Conservation (phyloP, 2,329 filamentous ascomycete genomes). For the Cryphonectria naterciae region DNA sequence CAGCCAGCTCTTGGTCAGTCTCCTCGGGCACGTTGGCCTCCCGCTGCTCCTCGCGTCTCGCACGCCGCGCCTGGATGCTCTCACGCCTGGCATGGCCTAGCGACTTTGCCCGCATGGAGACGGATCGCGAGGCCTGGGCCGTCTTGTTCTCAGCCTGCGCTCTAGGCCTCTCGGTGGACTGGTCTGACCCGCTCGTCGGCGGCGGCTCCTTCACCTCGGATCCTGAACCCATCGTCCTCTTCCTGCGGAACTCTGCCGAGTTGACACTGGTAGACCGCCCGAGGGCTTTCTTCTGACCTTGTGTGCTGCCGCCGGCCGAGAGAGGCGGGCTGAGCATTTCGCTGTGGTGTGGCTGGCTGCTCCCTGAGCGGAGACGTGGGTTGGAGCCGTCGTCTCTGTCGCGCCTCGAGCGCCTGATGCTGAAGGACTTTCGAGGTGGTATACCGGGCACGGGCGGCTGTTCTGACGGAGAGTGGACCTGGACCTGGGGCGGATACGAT, state of each 20-base stretch:
- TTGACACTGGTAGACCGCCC: slow-evolving; percentile 91
- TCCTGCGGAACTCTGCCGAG: slow-evolving; percentile 77
- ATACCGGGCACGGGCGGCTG: slow-evolving; percentile 51
- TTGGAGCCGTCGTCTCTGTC: slow-evolving; percentile 56
- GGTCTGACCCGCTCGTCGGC: slow-evolving; percentile 78
- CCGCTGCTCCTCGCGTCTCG: slow-evolving; percentile 66
- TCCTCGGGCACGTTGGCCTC: slow-evolving; percentile 66
- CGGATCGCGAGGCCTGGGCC: slow-evolving; percentile 58
- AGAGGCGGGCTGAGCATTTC: slow-evolving; percentile 77
- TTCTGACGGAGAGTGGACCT: slow-evolving; percentile 78
- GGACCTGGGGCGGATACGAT: slow-evolving; percentile 73
- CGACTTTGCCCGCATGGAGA: slow-evolving; percentile 79
- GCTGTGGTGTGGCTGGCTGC: slow-evolving; percentile 72
- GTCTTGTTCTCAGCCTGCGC: slow-evolving; percentile 49
- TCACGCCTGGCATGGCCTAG: slow-evolving; percentile 87
- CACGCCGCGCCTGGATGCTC: slow-evolving; percentile 86
- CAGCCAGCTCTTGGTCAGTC: slow-evolving; percentile 77
- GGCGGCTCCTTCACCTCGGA: slow-evolving; percentile 63
- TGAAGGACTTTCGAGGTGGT: slow-evolving; percentile 81
- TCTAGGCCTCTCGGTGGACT: slow-evolving; percentile 63
- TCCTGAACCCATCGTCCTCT: slow-evolving; percentile 49
- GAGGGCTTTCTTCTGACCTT: slow-evolving; percentile 69
- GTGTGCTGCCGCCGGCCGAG: slow-evolving; percentile 59
- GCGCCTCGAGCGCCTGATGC: slow-evolving; percentile 66
- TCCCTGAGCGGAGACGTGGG: slow-evolving; percentile 57